Evolutionary conservation across 73 alveolate species (phyloP).

Genomic region (Tetrahymena malaccensis): DNA sequence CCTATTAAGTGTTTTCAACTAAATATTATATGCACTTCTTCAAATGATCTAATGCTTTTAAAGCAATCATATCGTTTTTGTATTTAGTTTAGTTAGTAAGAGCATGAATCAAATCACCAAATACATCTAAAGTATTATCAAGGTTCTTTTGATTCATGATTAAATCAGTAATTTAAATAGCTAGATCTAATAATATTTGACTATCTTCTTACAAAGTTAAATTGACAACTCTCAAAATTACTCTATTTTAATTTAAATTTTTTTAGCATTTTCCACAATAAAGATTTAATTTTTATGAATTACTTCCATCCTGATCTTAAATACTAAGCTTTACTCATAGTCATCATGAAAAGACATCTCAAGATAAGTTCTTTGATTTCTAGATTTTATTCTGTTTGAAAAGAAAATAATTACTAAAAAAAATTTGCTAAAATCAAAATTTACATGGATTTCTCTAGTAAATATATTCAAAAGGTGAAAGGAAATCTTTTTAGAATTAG

Average conservation of each 20-base stretch:
- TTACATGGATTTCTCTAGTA: not conserved
- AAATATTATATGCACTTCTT: not conserved
- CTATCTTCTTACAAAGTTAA: conserved; percentile 29
- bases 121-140: conserved; percentile 3
- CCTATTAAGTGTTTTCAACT: not conserved
- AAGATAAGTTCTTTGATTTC: conserved; percentile 14
- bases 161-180: conserved; percentile 27
- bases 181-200: not conserved
- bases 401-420: not conserved
- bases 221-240: conserved; percentile 31
- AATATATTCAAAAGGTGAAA: conserved; percentile 71
- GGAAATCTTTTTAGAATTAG: conserved; percentile 68
- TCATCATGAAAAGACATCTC: conserved; percentile 31
- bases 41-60: conserved; percentile 2
- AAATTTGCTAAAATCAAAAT: not conserved
- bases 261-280: not conserved
- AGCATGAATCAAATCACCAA: conserved; percentile 33
- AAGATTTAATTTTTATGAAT: too few species aligned
- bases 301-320: conserved; percentile 40
- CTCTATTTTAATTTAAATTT: not conserved
- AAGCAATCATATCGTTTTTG: conserved; percentile 7
- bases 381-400: not conserved
- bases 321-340: not conserved
- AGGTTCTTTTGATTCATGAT: conserved; percentile 16
- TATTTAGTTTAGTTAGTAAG: conserved; percentile 32